Evolutionary conservation across 768 basidiomycete species (phyloP), one percentile per base, ranked within the genome.

Genomic region (Mycena chlorophos): DNA sequence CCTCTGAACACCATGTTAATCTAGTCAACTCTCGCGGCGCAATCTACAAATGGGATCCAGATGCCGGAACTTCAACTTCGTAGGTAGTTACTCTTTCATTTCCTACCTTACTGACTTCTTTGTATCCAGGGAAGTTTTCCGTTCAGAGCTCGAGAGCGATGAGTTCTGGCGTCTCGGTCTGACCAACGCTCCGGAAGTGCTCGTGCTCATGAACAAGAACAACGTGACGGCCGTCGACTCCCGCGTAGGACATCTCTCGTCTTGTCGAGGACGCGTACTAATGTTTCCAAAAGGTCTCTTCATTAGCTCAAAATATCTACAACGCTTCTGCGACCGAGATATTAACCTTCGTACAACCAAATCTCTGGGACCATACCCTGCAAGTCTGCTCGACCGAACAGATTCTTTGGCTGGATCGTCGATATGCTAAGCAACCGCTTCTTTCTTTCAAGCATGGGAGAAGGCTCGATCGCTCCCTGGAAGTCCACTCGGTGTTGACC

Each of bases 351-450:
- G 69, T 86, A 30, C 83, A 85, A 58, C 68, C 75, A 55, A 65
- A 71, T 17, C 59, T 60, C 5, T 64, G 68, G 4, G 76, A 82
- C 55, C 65, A 78, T 42, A 67, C 85, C 34, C 63, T 85, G 27
- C 78, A 80, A 2, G 59, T 89, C 3, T 78, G 77, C 27, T 83
- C 88, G 1, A 91, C 88, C 1, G 73, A 71, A 1, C 77, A 86
- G 42, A 62, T 91, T 16, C 59, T 86, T 14, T 92, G 90, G 89
- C 66, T 91, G 26, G 90, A 93, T 63, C 71, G 75, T 26, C 80
- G 89, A 28, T 79, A 76, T 62, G 69, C 78, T n/a, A 66, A 66
- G 22, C 81, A 72, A 55, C 87, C 89, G 5, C 64, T 91, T 3
- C 60, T 92, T 8, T 81, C 78, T 3, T 79, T 79, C 60, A 81